Percentiles rank a stretch among this genome's conserved stretches.
Conservation (phyloP, 2,329 filamentous ascomycete genomes). For the Fusarium dimerum region DNA sequence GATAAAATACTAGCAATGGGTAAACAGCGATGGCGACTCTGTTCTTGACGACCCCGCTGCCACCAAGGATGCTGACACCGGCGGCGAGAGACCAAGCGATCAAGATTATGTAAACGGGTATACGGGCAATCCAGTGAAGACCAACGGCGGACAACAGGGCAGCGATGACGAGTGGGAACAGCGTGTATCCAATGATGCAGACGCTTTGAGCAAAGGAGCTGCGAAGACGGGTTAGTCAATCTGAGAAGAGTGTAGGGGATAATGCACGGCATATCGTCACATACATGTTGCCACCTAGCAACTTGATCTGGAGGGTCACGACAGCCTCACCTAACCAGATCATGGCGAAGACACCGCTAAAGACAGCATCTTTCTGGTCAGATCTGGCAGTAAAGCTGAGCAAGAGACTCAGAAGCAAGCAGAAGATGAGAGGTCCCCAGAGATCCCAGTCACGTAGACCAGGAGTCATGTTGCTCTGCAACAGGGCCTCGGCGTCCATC, state of each 20-base stretch:
- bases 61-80: conserved; percentile 92
- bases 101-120: conserved; percentile 87
- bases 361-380: conserved; percentile 84
- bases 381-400: conserved; percentile 78
- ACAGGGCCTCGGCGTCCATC: conserved; percentile 62
- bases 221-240: conserved; percentile 23
- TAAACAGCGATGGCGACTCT: conserved; percentile 92
- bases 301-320: conserved; percentile 96
- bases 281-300: conserved; percentile 95
- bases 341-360: conserved; percentile 94
- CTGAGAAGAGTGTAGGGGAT: background rate
- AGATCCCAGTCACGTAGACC: conserved; percentile 96
- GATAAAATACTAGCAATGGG: conserved; percentile 92
- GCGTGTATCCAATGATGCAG: conserved; percentile 96
- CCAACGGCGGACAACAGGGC: conserved; percentile 82
- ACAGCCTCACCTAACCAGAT: conserved; percentile 97
- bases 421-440: conserved; percentile 96
- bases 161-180: conserved; percentile 95
- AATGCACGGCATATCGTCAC: conserved; percentile 38
- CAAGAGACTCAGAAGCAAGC: conserved; percentile 82
- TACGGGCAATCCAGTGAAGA: conserved; percentile 76
- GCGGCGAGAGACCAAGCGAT: conserved; percentile 93
- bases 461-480: conserved; percentile 78
- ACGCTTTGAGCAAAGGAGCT: conserved; percentile 98
- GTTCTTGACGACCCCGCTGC: conserved; percentile 94